Evolutionary conservation across 495 filamentous ascomycete genomes (phyloP).

Genomic region (Podospora tetraspora): DNA sequence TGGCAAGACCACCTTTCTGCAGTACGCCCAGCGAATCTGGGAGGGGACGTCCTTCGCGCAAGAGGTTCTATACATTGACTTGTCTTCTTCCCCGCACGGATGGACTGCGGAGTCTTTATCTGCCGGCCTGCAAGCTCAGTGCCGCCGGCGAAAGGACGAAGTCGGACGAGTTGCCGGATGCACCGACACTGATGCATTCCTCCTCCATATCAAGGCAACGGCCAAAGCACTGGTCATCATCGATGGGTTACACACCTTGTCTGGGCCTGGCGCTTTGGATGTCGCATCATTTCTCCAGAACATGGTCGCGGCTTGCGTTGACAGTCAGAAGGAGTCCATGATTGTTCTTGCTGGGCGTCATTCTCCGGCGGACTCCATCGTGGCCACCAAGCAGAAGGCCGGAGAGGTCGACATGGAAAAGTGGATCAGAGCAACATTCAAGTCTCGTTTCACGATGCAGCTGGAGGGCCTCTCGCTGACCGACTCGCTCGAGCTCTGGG

Average conservation of each 20-base stretch:
- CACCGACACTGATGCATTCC: background rate
- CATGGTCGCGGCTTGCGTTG: background rate
- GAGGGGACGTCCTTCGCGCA: background rate
- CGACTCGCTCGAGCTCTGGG: background rate
- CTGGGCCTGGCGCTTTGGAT: background rate
- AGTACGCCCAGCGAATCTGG: background rate
- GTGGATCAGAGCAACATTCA: background rate
- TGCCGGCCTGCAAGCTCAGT: background rate
- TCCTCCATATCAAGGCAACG: background rate
- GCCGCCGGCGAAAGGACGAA: background rate
- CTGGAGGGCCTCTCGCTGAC: background rate
- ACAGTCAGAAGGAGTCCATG: background rate
- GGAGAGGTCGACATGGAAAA: background rate
- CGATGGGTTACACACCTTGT: background rate
- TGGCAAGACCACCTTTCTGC: background rate
- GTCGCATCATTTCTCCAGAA: background rate
- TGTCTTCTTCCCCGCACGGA: background rate
- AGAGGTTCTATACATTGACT: background rate
- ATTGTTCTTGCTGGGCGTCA: background rate
- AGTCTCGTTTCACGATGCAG: background rate
- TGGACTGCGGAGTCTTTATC: background rate
- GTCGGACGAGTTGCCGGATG: no score
- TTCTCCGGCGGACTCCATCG: background rate
- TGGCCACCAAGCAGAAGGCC: background rate
- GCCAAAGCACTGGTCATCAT: background rate